Evolutionary conservation across 2,329 filamentous ascomycete species (phyloP).

Genomic region (Geosmithia putterillii): DNA sequence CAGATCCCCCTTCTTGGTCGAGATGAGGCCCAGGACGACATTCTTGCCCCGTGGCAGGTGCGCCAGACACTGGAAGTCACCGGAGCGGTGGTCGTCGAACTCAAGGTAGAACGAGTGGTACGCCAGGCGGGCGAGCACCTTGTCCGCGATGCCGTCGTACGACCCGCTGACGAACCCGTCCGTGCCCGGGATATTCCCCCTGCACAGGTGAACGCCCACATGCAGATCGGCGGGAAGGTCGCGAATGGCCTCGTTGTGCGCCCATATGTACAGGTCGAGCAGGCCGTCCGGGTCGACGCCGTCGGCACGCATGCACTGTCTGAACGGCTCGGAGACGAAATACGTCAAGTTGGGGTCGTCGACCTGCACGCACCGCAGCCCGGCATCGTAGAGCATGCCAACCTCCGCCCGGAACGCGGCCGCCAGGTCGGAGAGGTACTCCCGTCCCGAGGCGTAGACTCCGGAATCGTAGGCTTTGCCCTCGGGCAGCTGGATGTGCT

Average conservation of each 20-base stretch:
- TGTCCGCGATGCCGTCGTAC: slow-evolving; percentile 49
- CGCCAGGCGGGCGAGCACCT: slow-evolving; percentile 46
- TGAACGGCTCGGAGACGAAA: slow-evolving; percentile 58
- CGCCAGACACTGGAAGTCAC: slow-evolving; percentile 48
- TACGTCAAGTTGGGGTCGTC: slow-evolving; percentile 51
- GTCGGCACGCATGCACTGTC: slow-evolving; percentile 40
- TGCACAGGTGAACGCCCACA: slow-evolving; percentile 53
- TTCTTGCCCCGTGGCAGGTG: slow-evolving; percentile 47
- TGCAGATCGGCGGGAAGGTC: slow-evolving; percentile 53
- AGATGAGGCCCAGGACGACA: slow-evolving; percentile 48
- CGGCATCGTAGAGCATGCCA: slow-evolving; percentile 39
- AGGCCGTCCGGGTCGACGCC: slow-evolving; percentile 52
- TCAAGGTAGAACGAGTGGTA: slow-evolving; percentile 50
- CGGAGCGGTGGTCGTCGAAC: slow-evolving; percentile 46
- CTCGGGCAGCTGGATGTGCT: slow-evolving; percentile 41
- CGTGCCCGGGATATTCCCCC: slow-evolving; percentile 29
- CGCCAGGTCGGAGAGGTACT: slow-evolving; percentile 45
- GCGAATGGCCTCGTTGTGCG: slow-evolving; percentile 59
- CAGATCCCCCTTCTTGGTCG: slow-evolving; percentile 44
- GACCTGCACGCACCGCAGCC: slow-evolving; percentile 44
- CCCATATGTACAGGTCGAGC: slow-evolving; percentile 57
- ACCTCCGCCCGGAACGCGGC: slow-evolving; percentile 43
- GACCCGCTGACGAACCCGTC: slow-evolving; percentile 52
- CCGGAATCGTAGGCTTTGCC: slow-evolving; percentile 39
- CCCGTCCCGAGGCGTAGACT: slow-evolving; percentile 37